Base-by-base conservation (phyloP, 1,284 basidiomycete genomes). In the Entoloma clypeatum region DNA sequence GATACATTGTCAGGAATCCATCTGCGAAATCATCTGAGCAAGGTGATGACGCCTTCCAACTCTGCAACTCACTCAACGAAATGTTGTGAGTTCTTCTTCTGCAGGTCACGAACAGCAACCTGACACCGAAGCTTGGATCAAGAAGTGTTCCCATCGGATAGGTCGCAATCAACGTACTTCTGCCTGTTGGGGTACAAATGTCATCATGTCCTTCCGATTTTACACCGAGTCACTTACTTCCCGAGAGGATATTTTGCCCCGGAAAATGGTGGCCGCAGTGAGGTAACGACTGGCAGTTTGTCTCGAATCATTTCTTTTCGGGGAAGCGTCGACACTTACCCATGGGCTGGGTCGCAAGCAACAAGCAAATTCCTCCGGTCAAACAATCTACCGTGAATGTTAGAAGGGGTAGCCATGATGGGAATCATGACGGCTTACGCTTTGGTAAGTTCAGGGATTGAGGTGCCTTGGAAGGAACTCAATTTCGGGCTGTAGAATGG, bases 1-100 rank as follows among this genome's bases (percentile, higher is more conserved):
- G 86, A 87, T 7, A 91, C 79, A 49, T 89, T 88, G 59, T 90
- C 86, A 4, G 88, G 86, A 51, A 91, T 88, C 86, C 86, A 89
- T 60, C 86, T 86, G 45, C 44, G 40, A 22, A 10, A 40, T 48
- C 21, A 29, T 41, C 40, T 45, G 4, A 39, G 25, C 16, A 17
- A 11, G 23, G 35, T n/a, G 19, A 37, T 11, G 25, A 19, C 28
- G 17, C 11, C 18, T 10, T n/a, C 24, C 10, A 22, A 36, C 27
- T 14, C 9, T 17, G 17, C 10, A 14, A 67, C 79, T 44, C 60
- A 87, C 81, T 86, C 89, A 21, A 91, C 87, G 55, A 92, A 92
- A 44, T 78, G 74, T 39, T 65, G 60, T 7, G 84, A 82, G 53
- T 89, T 84, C 66, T 82, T 86, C 31, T 62, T 69, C 57, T 91